Evolutionary conservation across 2,329 filamentous ascomycete genomes (phyloP).

Genomic region (Blastomyces parvus): DNA sequence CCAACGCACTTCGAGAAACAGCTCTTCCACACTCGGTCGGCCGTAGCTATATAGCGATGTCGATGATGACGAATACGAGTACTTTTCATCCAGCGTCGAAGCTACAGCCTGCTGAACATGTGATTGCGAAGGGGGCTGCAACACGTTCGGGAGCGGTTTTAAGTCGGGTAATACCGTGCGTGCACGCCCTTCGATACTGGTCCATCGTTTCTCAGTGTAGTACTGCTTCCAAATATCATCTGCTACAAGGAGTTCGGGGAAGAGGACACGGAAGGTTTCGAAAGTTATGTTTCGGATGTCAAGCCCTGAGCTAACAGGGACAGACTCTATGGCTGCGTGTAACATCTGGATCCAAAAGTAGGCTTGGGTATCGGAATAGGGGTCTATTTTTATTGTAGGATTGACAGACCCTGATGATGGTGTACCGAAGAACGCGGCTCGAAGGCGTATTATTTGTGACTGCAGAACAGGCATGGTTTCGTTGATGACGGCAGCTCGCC

Average conservation of each 20-base stretch:
- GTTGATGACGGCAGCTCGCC: slow-evolving; percentile 1
- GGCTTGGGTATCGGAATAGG: slow-evolving; percentile 7
- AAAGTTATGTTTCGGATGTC: slow-evolving; percentile 6
- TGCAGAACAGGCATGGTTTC: slow-evolving; percentile 2
- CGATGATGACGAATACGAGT: neutral
- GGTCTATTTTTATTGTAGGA: neutral
- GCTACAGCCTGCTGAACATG: neutral
- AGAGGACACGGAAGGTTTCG: slow-evolving; percentile 19
- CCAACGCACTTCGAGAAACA: slow-evolving; percentile 5
- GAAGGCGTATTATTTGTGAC: slow-evolving; percentile 7
- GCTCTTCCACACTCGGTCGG: slow-evolving; percentile 1
- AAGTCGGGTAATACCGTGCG: slow-evolving; percentile 21
- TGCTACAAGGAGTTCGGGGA: slow-evolving; percentile 13
- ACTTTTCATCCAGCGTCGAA: slow-evolving; percentile 1
- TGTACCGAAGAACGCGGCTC: neutral
- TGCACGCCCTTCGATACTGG: slow-evolving; percentile 22
- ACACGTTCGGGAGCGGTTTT: slow-evolving; percentile 23
- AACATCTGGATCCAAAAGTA: slow-evolving; percentile 9
- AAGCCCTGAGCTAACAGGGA: slow-evolving; percentile 1
- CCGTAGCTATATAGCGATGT: neutral
- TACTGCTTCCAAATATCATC: slow-evolving; percentile 23
- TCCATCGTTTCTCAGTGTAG: slow-evolving; percentile 22
- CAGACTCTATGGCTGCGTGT: slow-evolving; percentile 3
- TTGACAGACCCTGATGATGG: neutral
- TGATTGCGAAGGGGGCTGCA: slow-evolving; percentile 2